phyloP scores from a whole-genome alignment of 2,329 filamentous ascomycete species.

The Waltergamsia citrina region DNA sequence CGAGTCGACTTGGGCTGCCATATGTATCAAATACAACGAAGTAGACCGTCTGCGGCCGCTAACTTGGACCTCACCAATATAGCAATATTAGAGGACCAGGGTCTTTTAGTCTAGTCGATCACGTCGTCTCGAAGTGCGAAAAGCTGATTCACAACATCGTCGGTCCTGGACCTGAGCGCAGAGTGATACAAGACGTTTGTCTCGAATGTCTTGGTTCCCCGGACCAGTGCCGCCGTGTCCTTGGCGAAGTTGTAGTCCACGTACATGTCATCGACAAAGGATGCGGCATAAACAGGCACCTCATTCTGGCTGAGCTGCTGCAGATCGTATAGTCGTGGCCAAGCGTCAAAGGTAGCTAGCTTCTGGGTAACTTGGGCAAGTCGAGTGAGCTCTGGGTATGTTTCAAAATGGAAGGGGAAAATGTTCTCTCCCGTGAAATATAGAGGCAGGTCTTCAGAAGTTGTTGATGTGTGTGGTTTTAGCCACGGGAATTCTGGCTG shows the following conservation, averaged over 20 bases:
- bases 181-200: conserved; percentile 87
- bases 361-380: conserved; percentile 60
- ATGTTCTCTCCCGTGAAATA: conserved; percentile 93
- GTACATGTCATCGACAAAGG: conserved; percentile 85
- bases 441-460: conserved; percentile 38
- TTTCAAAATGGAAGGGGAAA: conserved; percentile 75
- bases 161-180: conserved; percentile 61
- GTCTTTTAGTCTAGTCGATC: conserved; percentile 49
- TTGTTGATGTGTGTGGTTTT: conserved; percentile 14
- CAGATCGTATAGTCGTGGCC: conserved; percentile 70
- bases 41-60: too few species aligned
- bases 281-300: conserved; percentile 79
- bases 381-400: conserved; percentile 64
- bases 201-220: conserved; percentile 68
- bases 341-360: conserved; percentile 58
- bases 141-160: conserved; percentile 67
- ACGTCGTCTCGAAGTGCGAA: conserved; percentile 67
- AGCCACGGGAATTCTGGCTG: conserved; percentile 43
- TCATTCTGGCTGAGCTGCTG: conserved; percentile 64
- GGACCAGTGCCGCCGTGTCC: conserved; percentile 66
- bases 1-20: too few species aligned
- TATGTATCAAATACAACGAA: too few species aligned
- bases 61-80: too few species aligned
- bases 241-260: conserved; percentile 69
- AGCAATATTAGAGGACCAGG: background rate